Evolutionary conservation across 768 basidiomycete genomes (phyloP).

Genomic region (Dacryopinax spathularia): DNA sequence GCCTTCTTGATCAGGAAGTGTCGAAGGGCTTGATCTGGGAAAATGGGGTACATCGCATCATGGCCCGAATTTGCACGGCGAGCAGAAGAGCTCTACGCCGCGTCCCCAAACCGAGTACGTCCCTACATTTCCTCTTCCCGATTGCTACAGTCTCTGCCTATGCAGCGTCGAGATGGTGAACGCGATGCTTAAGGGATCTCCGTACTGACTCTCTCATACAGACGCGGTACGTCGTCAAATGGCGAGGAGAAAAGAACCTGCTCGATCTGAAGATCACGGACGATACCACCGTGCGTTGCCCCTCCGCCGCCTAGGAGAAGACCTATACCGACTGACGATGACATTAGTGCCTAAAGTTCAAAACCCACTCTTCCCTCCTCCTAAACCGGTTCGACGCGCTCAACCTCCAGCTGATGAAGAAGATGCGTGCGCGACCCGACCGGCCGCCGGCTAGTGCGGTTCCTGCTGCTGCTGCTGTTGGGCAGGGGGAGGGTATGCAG

Average conservation of each 20-base stretch:
- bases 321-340: not conserved
- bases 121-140: not conserved
- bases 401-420: slow-evolving; percentile 71
- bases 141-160: not conserved
- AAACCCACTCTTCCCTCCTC: slow-evolving; percentile 85
- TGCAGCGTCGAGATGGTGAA: not conserved
- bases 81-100: slow-evolving; percentile 69
- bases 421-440: slow-evolving; percentile 58
- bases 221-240: slow-evolving; percentile 88
- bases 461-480: slow-evolving; percentile 23
- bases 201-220: too few species aligned
- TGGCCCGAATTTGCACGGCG: slow-evolving; percentile 88
- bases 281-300: slow-evolving; percentile 64
- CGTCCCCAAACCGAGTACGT: slow-evolving; percentile 62
- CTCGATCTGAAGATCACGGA: slow-evolving; percentile 91
- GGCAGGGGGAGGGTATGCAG: slow-evolving; percentile 26
- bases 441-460: slow-evolving; percentile 23
- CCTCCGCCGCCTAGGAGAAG: too few species aligned
- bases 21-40: too few species aligned
- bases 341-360: slow-evolving; percentile 86
- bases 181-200: too few species aligned
- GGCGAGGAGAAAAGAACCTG: slow-evolving; percentile 70
- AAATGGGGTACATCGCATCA: slow-evolving; percentile 70
- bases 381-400: slow-evolving; percentile 92
- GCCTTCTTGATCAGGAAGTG: too few species aligned